A percentile compares a stretch with the other conserved stretches of the same genome.
Conservation (phyloP, 306 rosid species). For the Lathyrus oleraceus region DNA sequence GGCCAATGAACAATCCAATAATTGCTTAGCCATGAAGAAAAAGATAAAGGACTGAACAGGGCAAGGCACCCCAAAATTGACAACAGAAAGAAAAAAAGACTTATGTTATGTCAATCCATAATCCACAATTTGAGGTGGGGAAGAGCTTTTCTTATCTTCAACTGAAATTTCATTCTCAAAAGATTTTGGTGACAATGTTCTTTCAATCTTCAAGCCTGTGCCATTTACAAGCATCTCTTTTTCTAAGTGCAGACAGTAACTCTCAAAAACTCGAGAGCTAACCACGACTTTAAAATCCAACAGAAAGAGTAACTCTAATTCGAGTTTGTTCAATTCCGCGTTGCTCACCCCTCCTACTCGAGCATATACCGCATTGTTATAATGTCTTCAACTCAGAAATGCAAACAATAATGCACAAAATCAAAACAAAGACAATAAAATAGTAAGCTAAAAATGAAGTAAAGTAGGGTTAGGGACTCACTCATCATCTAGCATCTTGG, state of each 20-base stretch:
- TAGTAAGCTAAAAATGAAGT: neutral
- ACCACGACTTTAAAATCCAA: constrained; percentile 81
- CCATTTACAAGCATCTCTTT: constrained; percentile 63
- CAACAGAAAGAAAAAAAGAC: constrained; percentile 11
- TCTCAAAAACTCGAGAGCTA: constrained; percentile 67
- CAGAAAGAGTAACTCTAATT: constrained; percentile 76
- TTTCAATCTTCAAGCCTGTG: constrained; percentile 54
- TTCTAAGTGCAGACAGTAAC: constrained; percentile 78
- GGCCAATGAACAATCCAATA: constrained; percentile 29
- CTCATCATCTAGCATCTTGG: constrained; percentile 95
- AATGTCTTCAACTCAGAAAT: constrained; percentile 56
- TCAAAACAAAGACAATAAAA: constrained; percentile 14
- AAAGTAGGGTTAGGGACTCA: constrained; percentile 46
- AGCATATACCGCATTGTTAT: constrained; percentile 79
- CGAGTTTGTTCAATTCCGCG: constrained; percentile 75
- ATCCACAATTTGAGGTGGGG: constrained; percentile 49
- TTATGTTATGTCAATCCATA: constrained; percentile 38
- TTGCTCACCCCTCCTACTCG: constrained; percentile 85
- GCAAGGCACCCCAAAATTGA: constrained; percentile 31
- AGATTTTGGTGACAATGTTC: constrained; percentile 40
- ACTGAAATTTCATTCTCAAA: constrained; percentile 52
- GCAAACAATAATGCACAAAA: neutral
- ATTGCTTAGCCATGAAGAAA: neutral
- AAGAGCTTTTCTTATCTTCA: constrained; percentile 51
- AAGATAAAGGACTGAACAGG: neutral